Percentiles rank a stretch among this genome's conserved stretches.
Evolutionary conservation across 1,139 yeast species (phyloP).

Genomic region (Taiozyma onychis): DNA sequence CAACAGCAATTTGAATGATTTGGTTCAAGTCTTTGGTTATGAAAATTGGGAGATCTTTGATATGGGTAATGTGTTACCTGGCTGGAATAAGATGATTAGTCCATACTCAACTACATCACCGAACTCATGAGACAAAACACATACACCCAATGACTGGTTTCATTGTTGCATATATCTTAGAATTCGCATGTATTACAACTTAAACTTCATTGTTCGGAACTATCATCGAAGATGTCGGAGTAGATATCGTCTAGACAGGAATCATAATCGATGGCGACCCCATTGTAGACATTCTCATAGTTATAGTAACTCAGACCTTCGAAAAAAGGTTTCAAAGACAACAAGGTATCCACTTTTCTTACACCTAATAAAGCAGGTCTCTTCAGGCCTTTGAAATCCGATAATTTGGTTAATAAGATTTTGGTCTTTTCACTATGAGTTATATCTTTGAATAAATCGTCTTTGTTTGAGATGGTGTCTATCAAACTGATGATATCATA

Average conservation of each 20-base stretch:
- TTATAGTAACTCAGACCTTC: conserved; percentile 65
- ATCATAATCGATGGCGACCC: conserved; percentile 42
- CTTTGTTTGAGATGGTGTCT: conserved; percentile 29
- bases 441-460: conserved; percentile 16
- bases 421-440: conserved; percentile 5
- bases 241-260: conserved; percentile 50
- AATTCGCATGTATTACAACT: background rate
- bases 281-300: conserved; percentile 66
- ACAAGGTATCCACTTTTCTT: conserved; percentile 37
- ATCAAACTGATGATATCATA: conserved; percentile 30
- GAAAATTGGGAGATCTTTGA: conserved; percentile 12
- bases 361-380: conserved; percentile 47
- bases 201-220: background rate
- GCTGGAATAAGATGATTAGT: conserved; percentile 6
- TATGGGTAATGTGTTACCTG: conserved; percentile 9
- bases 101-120: background rate
- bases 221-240: conserved; percentile 41
- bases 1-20: conserved; percentile 1
- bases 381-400: conserved; percentile 16
- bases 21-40: conserved; percentile 9
- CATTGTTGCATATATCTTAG: background rate
- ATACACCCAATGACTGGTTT: background rate
- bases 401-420: conserved; percentile 9
- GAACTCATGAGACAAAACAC: background rate
- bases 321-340: conserved; percentile 60